Base-by-base conservation (phyloP, 768 basidiomycete species). In the Rhodosporidiobolus odoratus region DNA sequence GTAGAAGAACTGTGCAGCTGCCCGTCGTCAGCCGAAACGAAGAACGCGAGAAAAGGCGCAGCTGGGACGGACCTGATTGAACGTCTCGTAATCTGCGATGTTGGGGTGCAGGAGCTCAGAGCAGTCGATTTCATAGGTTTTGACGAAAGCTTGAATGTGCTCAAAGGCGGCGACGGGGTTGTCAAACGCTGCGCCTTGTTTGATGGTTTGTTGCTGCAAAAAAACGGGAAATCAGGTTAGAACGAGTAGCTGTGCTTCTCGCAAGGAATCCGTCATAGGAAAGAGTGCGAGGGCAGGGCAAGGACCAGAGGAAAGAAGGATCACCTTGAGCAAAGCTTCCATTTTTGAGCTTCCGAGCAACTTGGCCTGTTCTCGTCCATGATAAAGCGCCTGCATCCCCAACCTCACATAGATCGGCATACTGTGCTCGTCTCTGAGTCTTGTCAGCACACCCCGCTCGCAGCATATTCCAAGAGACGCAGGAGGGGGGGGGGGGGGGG, bases 31-130 rank as follows among this genome's bases (percentile, higher is more conserved):
- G n/a, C n/a, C n/a, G n/a, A n/a, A n/a, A n/a, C 83, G 83, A 60
- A 92, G 82, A 23, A 38, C 41, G 30, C 87, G 82, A 56, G 77
- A 84, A 81, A 91, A 91, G 82, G n/a, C n/a, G n/a, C n/a, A n/a
- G n/a, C n/a, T n/a, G n/a, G n/a, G n/a, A n/a, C n/a, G n/a, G n/a
- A 91, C 91, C 38, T 87, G 83, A 78, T 91, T 91, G 83, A 91
- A 90, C 16, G 80, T 85, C 71, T 77, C 54, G 78, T 91, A 91
- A 56, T 85, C 83, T 1, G 77, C 79, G 57, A 87, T 77, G 77
- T 91, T 86, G 2, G 87, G 84, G 37, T 88, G 78, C 23, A 87
- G 80, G 23, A 91, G 83, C 75, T 90, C 89, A 58, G 83, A 82
- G 30, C 83, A 77, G 25, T 84, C 77, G 50, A 92, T 82, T 21